These are phyloP conservation scores for Candida silvatica DNA, from an alignment of 805 yeast genomes.

Conservation along the genomic window DNA sequence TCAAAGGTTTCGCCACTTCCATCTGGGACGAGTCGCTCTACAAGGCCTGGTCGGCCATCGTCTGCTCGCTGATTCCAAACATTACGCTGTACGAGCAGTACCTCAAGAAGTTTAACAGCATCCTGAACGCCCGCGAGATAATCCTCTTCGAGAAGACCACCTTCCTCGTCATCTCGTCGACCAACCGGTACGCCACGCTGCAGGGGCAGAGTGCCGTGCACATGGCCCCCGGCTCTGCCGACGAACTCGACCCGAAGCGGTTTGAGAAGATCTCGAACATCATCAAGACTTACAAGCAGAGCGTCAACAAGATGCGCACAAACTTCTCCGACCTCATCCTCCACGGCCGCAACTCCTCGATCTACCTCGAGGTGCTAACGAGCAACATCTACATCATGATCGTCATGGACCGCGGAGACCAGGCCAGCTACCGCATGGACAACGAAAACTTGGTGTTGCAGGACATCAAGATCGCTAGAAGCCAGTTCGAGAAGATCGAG, in stretches of 20 bases:
- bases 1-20: conserved; percentile 87
- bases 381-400: conserved; percentile 30
- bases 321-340: conserved; percentile 72
- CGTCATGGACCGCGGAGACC: conserved; percentile 21
- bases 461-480: conserved; percentile 27
- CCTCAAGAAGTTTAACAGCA: conserved; percentile 59
- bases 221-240: no score
- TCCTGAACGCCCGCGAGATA: conserved; percentile 81
- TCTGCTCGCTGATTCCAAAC: conserved; percentile 90
- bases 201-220: conserved; percentile 4
- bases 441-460: conserved; percentile 26
- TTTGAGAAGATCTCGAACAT: conserved; percentile 92
- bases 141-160: conserved; percentile 91
- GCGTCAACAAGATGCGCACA: conserved; percentile 78
- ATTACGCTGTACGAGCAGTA: conserved; percentile 73
- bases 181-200: conserved; percentile 23
- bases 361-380: conserved; percentile 26
- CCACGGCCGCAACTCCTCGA: conserved; percentile 37
- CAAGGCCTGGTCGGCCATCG: conserved; percentile 96
- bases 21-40: conserved; percentile 96
- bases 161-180: conserved; percentile 68
- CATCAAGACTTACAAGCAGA: conserved; percentile 89
- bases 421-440: conserved; percentile 15
- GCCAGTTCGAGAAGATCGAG: conserved; percentile 24
- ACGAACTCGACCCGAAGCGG: conserved; percentile 72